phyloP scores from a whole-genome alignment of 2,329 filamentous ascomycete species.

The Cladophialophora bantiana region DNA sequence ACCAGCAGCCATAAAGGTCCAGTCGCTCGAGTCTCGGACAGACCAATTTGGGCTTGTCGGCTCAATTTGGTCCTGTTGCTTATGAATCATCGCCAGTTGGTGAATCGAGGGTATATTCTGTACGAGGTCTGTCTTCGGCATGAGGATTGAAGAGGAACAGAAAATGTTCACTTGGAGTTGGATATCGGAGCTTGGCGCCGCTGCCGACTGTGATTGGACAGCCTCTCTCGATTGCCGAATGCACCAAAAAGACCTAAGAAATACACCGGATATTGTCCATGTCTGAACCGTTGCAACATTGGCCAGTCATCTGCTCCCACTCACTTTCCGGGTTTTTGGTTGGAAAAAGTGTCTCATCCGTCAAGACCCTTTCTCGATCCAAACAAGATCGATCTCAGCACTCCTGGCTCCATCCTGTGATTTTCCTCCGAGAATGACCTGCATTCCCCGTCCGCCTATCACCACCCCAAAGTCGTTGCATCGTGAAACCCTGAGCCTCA shows the following conservation, averaged over 20 bases:
- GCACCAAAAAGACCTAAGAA: neutral
- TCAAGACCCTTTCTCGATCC: neutral
- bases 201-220: constrained; percentile 12
- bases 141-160: neutral
- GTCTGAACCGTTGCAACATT: neutral
- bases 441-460: neutral
- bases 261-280: constrained; percentile 22
- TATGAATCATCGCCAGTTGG: neutral
- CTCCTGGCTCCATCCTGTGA: constrained; percentile 1
- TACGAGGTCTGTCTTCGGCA: no score
- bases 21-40: neutral
- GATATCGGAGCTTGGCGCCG: constrained; percentile 12
- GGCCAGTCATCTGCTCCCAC: constrained; percentile 11
- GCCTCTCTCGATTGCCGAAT: constrained; percentile 8
- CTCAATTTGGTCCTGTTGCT: neutral
- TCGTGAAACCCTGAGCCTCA: constrained; percentile 6
- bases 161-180: neutral
- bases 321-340: neutral
- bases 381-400: constrained; percentile 6
- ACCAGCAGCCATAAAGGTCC: neutral
- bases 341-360: neutral
- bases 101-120: neutral
- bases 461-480: neutral
- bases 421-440: neutral
- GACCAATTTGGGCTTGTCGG: neutral